These are phyloP conservation scores for Hansfordia pulvinata DNA, from an alignment of 2,329 filamentous ascomycete genomes.

Conservation along the genomic window DNA sequence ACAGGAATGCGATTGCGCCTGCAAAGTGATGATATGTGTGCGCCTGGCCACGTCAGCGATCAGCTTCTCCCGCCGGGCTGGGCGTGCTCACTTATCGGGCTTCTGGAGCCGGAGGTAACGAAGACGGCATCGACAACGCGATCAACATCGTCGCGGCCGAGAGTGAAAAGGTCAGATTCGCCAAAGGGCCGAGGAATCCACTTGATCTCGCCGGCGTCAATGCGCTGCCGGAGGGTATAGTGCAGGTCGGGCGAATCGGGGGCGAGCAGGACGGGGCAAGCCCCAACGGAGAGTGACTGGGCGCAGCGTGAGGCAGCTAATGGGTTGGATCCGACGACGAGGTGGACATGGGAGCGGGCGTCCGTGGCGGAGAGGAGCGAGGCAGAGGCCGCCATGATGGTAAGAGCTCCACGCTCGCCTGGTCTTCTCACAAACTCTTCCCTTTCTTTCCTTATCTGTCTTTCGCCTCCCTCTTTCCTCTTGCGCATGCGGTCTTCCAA, in stretches of 20 bases:
- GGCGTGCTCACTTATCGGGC: slow-evolving; percentile 21
- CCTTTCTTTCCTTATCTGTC: too few relatives aligned
- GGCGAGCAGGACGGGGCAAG: slow-evolving; percentile 65
- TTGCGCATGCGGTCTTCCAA: too few relatives aligned
- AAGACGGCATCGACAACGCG: slow-evolving; percentile 83
- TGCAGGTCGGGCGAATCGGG: slow-evolving; percentile 48
- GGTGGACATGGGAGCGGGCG: slow-evolving; percentile 58
- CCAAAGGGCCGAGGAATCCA: slow-evolving; percentile 56
- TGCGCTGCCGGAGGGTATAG: slow-evolving; percentile 43
- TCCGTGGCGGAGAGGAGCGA: slow-evolving; percentile 62
- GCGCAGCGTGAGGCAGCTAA: slow-evolving; percentile 74
- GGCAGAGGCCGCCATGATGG: too few relatives aligned
- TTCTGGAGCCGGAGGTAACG: slow-evolving; percentile 49
- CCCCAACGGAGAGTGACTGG: slow-evolving; percentile 71
- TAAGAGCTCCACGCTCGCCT: too few relatives aligned
- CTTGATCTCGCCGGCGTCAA: slow-evolving; percentile 51
- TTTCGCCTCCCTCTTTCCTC: too few relatives aligned
- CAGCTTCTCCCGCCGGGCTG: neutral
- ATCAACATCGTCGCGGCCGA: slow-evolving; percentile 72
- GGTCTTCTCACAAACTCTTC: too few relatives aligned
- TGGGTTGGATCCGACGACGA: slow-evolving; percentile 76
- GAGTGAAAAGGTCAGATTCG: slow-evolving; percentile 55
- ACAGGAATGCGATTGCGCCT: slow-evolving; percentile 72
- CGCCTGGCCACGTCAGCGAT: too few relatives aligned
- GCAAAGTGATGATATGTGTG: slow-evolving; percentile 63